Conservation (phyloP, 2,329 filamentous ascomycete species). For the Botrytis elliptica region DNA sequence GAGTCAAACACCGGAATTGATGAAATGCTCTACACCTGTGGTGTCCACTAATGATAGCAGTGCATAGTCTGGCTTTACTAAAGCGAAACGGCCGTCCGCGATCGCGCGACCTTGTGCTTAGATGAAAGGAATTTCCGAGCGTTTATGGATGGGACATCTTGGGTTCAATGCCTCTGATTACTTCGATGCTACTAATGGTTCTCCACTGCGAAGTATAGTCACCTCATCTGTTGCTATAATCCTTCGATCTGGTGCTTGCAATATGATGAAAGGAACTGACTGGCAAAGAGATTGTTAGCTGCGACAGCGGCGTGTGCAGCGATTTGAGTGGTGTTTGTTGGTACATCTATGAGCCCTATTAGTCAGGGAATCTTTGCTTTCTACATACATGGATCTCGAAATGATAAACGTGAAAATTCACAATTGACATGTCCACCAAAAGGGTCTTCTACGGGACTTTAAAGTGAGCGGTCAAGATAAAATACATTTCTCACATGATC, state of each 20-base stretch:
- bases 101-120: neutral
- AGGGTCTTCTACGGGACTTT: neutral
- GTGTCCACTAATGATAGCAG: neutral
- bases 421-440: neutral
- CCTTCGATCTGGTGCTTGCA: too few relatives aligned
- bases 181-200: neutral
- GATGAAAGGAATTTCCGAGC: neutral
- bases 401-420: neutral
- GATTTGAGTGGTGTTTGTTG: neutral
- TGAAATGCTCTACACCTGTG: neutral
- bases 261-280: neutral
- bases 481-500: neutral
- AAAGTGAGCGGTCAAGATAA: neutral
- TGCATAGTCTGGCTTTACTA: neutral
- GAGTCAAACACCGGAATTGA: neutral
- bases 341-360: neutral
- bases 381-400: neutral
- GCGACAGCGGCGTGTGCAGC: neutral
- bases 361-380: neutral
- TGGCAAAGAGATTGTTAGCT: neutral
- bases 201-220: neutral
- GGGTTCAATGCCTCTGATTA: neutral
- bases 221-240: too few relatives aligned
- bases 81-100: neutral
- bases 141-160: neutral